These are phyloP conservation scores for Aurantiochytrium sp. DNA, from an alignment of 108 stramenopile genomes.

Conservation along the genomic window DNA sequence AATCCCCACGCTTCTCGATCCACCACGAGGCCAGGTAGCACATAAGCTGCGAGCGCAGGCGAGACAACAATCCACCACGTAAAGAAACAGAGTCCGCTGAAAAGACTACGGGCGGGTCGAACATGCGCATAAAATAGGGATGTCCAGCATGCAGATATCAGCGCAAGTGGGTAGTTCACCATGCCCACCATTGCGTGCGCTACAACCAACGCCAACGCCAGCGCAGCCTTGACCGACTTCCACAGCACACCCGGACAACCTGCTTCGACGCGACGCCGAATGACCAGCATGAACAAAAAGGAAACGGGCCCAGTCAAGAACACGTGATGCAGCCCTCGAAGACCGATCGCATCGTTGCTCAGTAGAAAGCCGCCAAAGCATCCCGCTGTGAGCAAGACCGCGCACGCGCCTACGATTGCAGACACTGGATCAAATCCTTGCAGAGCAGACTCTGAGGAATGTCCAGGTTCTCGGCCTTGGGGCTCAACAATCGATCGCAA, in stretches of 20 bases:
- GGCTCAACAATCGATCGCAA: background rate
- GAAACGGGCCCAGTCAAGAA: background rate
- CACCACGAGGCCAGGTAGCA: background rate
- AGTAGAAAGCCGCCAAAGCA: background rate
- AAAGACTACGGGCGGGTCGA: background rate
- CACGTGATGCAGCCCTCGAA: background rate
- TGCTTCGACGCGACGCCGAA: background rate
- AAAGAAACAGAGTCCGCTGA: background rate
- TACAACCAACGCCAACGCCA: background rate
- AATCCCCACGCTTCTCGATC: background rate
- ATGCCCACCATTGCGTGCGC: conserved; percentile 8
- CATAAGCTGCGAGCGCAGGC: background rate
- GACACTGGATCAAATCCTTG: background rate
- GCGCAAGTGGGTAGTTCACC: background rate
- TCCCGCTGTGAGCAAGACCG: background rate
- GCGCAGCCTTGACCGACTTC: background rate
- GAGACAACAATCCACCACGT: background rate
- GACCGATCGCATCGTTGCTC: background rate
- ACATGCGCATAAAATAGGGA: background rate
- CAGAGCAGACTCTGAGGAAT: too few species aligned
- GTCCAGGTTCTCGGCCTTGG: background rate
- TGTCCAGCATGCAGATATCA: background rate
- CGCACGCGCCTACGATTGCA: background rate
- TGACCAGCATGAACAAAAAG: background rate
- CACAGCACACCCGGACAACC: background rate